Base-by-base conservation (phyloP, 768 basidiomycete genomes). In the Tubosaeta sp. region DNA sequence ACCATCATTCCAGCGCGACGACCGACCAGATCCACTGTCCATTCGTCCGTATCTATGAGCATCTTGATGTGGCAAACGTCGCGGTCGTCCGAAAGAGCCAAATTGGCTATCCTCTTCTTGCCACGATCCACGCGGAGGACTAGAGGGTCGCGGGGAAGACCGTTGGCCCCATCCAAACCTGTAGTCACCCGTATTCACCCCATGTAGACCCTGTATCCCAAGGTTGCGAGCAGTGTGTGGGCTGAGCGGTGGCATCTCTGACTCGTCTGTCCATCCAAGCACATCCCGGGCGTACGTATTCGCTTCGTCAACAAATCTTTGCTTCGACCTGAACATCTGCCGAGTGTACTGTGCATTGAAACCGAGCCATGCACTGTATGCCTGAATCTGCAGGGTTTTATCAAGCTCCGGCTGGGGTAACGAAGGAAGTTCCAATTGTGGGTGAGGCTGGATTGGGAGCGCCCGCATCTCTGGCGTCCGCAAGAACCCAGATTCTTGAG, bases 291-390 rank as follows among this genome's bases (percentile, higher is more conserved):
- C 72, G 53, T 71, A 77, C 52, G 50, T 57, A 50, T 74, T 75
- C 9, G 60, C 78, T 37, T 68, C 62, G 22, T 65, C 46, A 5
- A 83, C 78, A 17, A 79, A 69, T 14, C 70, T 60, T 39, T 64
- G 68, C 42, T 60, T 68, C 10, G 66, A 68, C 73, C 75, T 77
- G 38, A 66, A 61, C 49, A 80, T 48, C 8, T 54, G 47, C 58
- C 68, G 75, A 31, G 70, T 42, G 43, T 65, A 67, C 5, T 70
- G 63, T 17, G 79, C 76, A 63, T 83, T 84, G 63, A 80, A 85
- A 12, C 83, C 83, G 39, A 85, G 63, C 72, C 73, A 80, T 26
- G 80, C 75, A 32, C 72, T 69, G 58, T 84, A 85, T 1, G 77
- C 76, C 58, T 79, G 73, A 1, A 67, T 69, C 60, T 83, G 84